A percentile compares a stretch with the other conserved stretches of the same genome.
Evolutionary conservation across 345 rosid genomes (phyloP).

Genomic region (Lepidium didymum): DNA sequence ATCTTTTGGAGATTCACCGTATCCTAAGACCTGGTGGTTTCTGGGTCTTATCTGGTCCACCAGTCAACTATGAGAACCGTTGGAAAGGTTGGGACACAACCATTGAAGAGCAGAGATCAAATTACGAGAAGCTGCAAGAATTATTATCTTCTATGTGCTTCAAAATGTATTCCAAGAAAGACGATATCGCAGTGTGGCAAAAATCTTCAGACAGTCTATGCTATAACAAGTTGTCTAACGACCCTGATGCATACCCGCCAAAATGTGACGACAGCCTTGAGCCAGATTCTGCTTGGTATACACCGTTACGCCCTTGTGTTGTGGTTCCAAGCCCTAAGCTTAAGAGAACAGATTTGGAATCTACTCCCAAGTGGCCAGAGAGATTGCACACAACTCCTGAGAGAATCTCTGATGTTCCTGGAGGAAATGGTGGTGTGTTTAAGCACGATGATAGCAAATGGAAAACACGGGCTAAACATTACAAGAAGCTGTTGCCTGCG

Average conservation of each 20-base stretch:
- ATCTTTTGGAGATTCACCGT: constrained; percentile 85
- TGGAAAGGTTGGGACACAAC: constrained; percentile 99
- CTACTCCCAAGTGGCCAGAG: constrained; percentile 82
- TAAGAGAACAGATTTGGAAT: constrained; percentile 50
- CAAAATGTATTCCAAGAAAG: constrained; percentile 76
- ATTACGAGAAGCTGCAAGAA: constrained; percentile 74
- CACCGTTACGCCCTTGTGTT: constrained; percentile 83
- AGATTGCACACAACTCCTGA: constrained; percentile 68
- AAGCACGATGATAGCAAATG: constrained; percentile 81
- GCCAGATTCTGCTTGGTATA: constrained; percentile 97
- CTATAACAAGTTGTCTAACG: constrained; percentile 52
- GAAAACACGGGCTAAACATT: constrained; percentile 75
- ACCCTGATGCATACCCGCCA: constrained; percentile 73
- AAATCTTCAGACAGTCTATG: constrained; percentile 65
- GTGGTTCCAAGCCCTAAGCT: constrained; percentile 68
- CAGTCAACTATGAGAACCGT: constrained; percentile 78
- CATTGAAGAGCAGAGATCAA: constrained; percentile 75
- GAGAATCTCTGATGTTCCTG: constrained; percentile 59
- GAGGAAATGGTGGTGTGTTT: constrained; percentile 58
- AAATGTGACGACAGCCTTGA: constrained; percentile 96
- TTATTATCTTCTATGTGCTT: constrained; percentile 90
- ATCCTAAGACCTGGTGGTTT: constrained; percentile 98
- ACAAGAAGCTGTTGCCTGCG: constrained; percentile 77
- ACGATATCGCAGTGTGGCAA: constrained; percentile 94
- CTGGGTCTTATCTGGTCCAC: constrained; percentile 98